Evolutionary conservation across 1,284 basidiomycete species (phyloP), one percentile per base, ranked within the genome.

Genomic region (Veloporphyrellus conicus): DNA sequence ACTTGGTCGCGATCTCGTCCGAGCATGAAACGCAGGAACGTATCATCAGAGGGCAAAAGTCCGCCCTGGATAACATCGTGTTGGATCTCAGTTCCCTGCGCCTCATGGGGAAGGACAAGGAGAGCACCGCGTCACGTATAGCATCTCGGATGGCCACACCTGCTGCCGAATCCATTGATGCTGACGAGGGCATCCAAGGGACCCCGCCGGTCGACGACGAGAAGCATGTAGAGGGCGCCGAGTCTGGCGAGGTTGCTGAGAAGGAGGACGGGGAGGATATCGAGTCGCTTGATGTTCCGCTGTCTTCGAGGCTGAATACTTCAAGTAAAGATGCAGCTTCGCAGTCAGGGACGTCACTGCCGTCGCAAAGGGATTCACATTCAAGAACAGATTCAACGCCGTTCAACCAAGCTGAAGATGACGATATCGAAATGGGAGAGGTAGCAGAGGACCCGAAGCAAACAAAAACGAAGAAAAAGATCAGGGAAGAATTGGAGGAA

Each of bases 401-500:
- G 33, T 64, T 59, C 47, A 53, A 47, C 39, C 57, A 54, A 49
- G 45, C 49, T 52, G 66, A 56, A 58, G 71, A 59, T 56, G 78
- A 85, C 53, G 86, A 90, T 54, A 87, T 90, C 49, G 87, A 90
- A 65, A 89, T 90, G 87, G 87, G 87, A n/a, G 87, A 90, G 61
- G 76, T 90, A 4, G 81, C 84, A 50, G 87, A 89, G 61, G 78
- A 79, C 45, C 77, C 77, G 4, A 77, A 71, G 49, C 71, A 71
- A 29, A 62, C 60, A 35, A 72, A 77, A 55, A 62, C 55, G 45
- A 78, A 77, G 63, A 79, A 72, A 63, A 81, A 77, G 53, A 48
- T 64, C 35, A 69, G 77, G 50, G 86, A 88, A 57, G 88, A 90
- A 46, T 66, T 88, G 52, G 88, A 90, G 60, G 87, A 90, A 68